Percentiles rank a stretch among this genome's conserved stretches.
Conservation (phyloP, 768 basidiomycete genomes). For the Pluteus cervinus region DNA sequence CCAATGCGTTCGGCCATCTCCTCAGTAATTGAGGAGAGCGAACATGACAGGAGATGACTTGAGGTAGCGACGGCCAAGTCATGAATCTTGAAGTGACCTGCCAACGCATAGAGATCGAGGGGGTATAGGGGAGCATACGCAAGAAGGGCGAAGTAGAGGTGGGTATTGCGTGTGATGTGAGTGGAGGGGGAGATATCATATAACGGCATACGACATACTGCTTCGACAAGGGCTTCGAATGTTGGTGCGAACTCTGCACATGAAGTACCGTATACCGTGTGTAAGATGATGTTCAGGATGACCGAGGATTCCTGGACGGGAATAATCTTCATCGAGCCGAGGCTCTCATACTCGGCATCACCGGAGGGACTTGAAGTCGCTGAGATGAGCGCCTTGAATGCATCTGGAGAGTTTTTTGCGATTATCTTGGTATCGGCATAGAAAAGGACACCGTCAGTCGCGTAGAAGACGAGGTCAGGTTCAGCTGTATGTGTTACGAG, state of each 20-base stretch:
- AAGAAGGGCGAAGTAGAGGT: no score
- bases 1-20: constrained; percentile 26
- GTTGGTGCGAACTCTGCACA: no score
- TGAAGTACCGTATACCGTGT: no score
- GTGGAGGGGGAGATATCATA: no score
- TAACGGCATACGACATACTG: no score
- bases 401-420: constrained; percentile 5
- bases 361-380: no score
- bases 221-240: no score
- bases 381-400: constrained; percentile 8
- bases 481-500: constrained; percentile 2
- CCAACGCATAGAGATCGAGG: constrained; percentile 33
- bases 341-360: no score
- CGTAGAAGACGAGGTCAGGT: constrained; percentile 8
- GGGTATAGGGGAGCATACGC: constrained; percentile 25
- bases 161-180: no score
- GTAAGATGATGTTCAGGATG: no score
- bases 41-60: constrained; percentile 27
- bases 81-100: constrained; percentile 19
- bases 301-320: no score
- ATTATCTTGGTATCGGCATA: constrained; percentile 8
- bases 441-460: constrained; percentile 11
- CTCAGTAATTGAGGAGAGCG: constrained; percentile 23
- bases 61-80: constrained; percentile 30
- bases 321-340: no score